These are phyloP conservation scores for Lindgomyces ingoldianus DNA, from an alignment of 495 filamentous ascomycete genomes.

Conservation along the genomic window DNA sequence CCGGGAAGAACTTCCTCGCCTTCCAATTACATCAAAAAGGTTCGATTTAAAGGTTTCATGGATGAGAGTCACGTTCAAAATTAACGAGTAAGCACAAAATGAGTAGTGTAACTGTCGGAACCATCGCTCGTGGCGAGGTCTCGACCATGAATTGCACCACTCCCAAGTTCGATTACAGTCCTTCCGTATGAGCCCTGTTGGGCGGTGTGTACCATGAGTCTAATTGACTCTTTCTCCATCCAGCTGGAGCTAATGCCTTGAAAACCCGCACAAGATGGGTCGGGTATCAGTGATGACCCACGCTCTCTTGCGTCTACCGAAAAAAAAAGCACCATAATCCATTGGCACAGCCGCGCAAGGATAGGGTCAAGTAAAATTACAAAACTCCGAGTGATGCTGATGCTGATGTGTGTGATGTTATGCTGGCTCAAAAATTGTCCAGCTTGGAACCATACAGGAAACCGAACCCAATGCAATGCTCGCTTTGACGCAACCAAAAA, in stretches of 20 bases:
- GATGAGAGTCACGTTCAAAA: not conserved
- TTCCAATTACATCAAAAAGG: not conserved
- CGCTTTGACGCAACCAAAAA: constrained; percentile 34
- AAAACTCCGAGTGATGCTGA: not conserved
- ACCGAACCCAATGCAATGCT: constrained; percentile 34
- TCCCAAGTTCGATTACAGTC: not conserved
- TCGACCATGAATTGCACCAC: not conserved
- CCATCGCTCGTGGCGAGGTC: not conserved
- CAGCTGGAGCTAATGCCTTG: not conserved
- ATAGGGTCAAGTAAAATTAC: too few relatives aligned
- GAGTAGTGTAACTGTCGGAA: not conserved
- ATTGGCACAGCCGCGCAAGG: too few relatives aligned
- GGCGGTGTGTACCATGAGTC: too few relatives aligned
- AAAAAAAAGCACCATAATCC: too few relatives aligned
- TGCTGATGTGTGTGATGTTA: constrained; percentile 2
- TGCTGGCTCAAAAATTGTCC: not conserved
- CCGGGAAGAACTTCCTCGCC: not conserved
- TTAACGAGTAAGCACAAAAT: not conserved
- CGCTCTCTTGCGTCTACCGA: not conserved
- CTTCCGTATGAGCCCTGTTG: too few relatives aligned
- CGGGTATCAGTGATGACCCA: not conserved
- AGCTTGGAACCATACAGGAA: not conserved
- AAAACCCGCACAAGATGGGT: not conserved
- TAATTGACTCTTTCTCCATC: too few relatives aligned
- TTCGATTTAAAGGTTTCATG: not conserved